Evolutionary conservation across 2,329 filamentous ascomycete species (phyloP), one percentile per base, ranked within the genome.

Genomic region (Colletotrichum tanaceti): DNA sequence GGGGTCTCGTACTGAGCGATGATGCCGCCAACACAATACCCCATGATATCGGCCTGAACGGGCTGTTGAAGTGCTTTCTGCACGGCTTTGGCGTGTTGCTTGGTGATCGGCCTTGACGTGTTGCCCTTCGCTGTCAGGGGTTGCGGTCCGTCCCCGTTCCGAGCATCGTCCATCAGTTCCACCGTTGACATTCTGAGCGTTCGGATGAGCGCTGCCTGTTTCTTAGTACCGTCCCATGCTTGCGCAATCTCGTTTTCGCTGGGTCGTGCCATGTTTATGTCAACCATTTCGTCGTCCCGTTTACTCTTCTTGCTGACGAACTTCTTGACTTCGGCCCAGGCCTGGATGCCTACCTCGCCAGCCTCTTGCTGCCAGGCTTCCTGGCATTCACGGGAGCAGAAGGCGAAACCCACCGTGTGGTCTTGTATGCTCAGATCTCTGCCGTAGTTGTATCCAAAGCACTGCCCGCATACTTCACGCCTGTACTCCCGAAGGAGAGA

Each of bases 381-480:
- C 32, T 32, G 65, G 7, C 65, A 68, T 7, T 47, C 61, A 4
- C 18, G 16, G 16, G 65, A 68, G 41, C 65, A 68, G 35, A 68
- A 68, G 11, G 55, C 65, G 22, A 68, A 68, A 4, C 65, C 65
- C 10, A 68, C 65, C 35, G 47, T n/a, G 18, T 49, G 39, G 49
- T 68, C 65, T 13, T 63, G 62, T 11, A 65, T 38, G 11, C 22
- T 5, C 54, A 68, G 38, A 55, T 60, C 62, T 24, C 62, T 39
- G 55, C 65, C 65, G 49, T 60, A 59, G 49, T 68, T 62, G 43
- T 68, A 68, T 6, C 32, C 49, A 16, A 68, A 68, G 49, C 65
- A 68, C 55, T 60, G 62, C 5, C 61, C 62, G 43, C 65, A 68
- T 41, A 68, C 65, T 35, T 68, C 65, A n/a, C 65, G 65, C 41